Conservation (phyloP, 164 flowering plant species). For the grape (Vitis vinifera) region ASM3070453v1 NC_081810.1:14864001-14864500, state of each 20-base stretch:
- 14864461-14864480: background rate
- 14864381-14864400: too few relatives aligned
- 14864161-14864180: slow-evolving; percentile 59
- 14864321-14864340: too few relatives aligned
- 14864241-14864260: slow-evolving; percentile 30
- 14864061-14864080: background rate
- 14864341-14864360: too few relatives aligned
- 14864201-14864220: slow-evolving; percentile 99
- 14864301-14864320: background rate
- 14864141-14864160: background rate
- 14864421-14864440: background rate
- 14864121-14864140: slow-evolving; percentile 1
- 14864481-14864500: background rate
- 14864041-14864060: background rate
- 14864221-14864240: slow-evolving; percentile 95
- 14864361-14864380: too few relatives aligned
- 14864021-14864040: background rate
- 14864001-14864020: too few relatives aligned
- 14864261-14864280: background rate
- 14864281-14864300: background rate
- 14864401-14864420: background rate
- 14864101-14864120: background rate
- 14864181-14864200: slow-evolving; percentile 94
- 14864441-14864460: background rate
- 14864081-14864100: background rate